Evolutionary conservation across 257 asterid species (phyloP), one percentile per base, ranked within the genome.

Genomic region (Capsicum chinense): DNA sequence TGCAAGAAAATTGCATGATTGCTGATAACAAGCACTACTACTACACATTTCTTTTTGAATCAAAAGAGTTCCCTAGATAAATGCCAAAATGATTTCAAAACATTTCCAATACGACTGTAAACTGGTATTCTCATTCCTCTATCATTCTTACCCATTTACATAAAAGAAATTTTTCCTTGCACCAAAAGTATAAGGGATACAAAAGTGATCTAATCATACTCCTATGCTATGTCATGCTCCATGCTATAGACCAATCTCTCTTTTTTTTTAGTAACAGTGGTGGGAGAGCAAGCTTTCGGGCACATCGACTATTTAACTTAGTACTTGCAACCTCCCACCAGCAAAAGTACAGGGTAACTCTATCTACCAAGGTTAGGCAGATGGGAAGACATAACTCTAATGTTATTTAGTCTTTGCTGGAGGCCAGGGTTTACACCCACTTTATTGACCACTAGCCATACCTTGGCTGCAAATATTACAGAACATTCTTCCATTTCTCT

Each of bases 91-190:
- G n/a, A 13, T 21, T 64, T 66, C 47, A 66, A 66, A 56, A 39
- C 52, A 68, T 68, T 68, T 37, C 63, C 63, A 76, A 21, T 1
- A 76, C 1, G 12, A 54, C 11, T 21, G 14, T 76, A 26, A 63
- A 21, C 14, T 52, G 57, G 33, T 14, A 52, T 7, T 76, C 81
- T 52, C 26, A 26, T 52, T 76, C 62, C 17, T 52, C 47, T 50
- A 26, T 5, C 63, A 76, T 52, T 76, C 21, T 76, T 76, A 8
- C 62, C 81, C 63, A 52, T 6, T 54, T 21, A 52, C 81, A 76
- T 13, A 21, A 13, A n/a, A 19, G n/a, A 6, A 74, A n/a, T 74
- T 12, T 0, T 5, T 48, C 60, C 57, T 74, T 21, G 0, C 60
- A 74, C 19, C 37, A 74, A 50, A 71, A 47, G 17, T 10, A n/a